phyloP scores from a whole-genome alignment of 768 basidiomycete genomes.

The Krasilnikovozyma curviuscula region DNA sequence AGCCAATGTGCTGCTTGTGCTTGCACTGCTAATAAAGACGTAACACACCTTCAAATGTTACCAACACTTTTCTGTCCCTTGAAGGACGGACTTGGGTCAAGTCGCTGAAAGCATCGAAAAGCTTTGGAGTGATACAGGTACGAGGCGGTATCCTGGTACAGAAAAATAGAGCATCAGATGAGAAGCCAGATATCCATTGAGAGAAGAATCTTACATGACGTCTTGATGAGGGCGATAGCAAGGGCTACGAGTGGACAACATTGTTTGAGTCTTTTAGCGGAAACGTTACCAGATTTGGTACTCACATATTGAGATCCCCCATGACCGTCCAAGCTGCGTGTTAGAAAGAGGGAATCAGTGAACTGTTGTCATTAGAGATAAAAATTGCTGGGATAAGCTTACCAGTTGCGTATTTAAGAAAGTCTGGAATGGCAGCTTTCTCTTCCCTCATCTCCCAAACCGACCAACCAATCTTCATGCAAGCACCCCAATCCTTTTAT shows the following conservation, averaged over 20 bases:
- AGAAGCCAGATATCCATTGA: no score
- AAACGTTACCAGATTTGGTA: no score
- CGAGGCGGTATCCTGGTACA: conserved; percentile 26
- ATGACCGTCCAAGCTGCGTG: conserved; percentile 22
- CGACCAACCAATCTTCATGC: conserved; percentile 22
- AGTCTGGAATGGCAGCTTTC: no score
- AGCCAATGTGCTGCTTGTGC: no score
- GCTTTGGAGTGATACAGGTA: conserved; percentile 19
- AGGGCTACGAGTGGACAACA: no score
- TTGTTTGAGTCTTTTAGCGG: no score
- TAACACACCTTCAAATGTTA: conserved; percentile 24
- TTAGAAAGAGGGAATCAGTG: conserved; percentile 4
- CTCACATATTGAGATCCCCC: conserved; percentile 27
- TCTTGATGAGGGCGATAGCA: conserved; percentile 27
- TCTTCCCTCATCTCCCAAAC: conserved; percentile 13
- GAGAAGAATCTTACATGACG: no score
- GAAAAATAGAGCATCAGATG: no score
- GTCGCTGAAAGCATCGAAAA: conserved; percentile 19
- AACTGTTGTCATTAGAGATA: no score
- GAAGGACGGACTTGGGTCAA: conserved; percentile 18
- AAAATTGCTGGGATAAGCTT: no score
- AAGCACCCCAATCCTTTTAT: conserved; percentile 28
- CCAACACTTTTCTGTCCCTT: conserved; percentile 17
- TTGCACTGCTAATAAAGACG: no score
- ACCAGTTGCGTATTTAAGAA: no score